Conservation (phyloP, 805 yeast genomes). For the Candida hungchunana region DNA sequence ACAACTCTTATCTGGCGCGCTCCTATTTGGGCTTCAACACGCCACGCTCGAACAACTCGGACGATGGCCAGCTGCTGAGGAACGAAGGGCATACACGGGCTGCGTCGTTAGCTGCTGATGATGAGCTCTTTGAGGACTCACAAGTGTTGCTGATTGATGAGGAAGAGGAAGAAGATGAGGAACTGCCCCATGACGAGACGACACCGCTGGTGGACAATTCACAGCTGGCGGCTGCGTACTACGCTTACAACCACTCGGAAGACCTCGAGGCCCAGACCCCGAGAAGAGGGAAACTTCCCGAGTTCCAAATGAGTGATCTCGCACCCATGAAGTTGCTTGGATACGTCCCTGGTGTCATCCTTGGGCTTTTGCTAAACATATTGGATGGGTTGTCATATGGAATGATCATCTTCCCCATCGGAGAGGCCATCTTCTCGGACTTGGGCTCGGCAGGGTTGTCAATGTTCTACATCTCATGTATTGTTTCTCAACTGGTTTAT, state of each 20-base stretch:
- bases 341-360: slow-evolving; percentile 69
- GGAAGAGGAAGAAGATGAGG: slow-evolving; percentile 2
- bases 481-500: slow-evolving; percentile 83
- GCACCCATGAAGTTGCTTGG: slow-evolving; percentile 14
- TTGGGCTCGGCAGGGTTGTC: slow-evolving; percentile 89
- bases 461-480: slow-evolving; percentile 88
- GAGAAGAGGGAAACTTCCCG: slow-evolving; percentile 2
- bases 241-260: slow-evolving; percentile 7
- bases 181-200: slow-evolving; percentile 3
- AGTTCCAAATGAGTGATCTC: slow-evolving; percentile 14
- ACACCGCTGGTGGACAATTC: slow-evolving; percentile 11
- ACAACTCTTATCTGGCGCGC: slow-evolving; percentile 19
- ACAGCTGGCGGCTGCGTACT: slow-evolving; percentile 9
- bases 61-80: slow-evolving; percentile 1
- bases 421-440: slow-evolving; percentile 68
- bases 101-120: slow-evolving; percentile 55
- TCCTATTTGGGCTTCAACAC: slow-evolving; percentile 27
- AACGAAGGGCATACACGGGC: slow-evolving; percentile 44
- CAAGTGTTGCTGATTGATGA: slow-evolving; percentile 1
- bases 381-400: slow-evolving; percentile 95
- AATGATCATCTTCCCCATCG: slow-evolving; percentile 93
- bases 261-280: slow-evolving; percentile 9
- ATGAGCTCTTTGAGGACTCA: slow-evolving; percentile 32
- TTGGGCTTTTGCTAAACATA: slow-evolving; percentile 82
- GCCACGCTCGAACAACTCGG: slow-evolving; percentile 1